Conservation (phyloP, 2,329 filamentous ascomycete genomes). For the Alternaria triticimaculans region DNA sequence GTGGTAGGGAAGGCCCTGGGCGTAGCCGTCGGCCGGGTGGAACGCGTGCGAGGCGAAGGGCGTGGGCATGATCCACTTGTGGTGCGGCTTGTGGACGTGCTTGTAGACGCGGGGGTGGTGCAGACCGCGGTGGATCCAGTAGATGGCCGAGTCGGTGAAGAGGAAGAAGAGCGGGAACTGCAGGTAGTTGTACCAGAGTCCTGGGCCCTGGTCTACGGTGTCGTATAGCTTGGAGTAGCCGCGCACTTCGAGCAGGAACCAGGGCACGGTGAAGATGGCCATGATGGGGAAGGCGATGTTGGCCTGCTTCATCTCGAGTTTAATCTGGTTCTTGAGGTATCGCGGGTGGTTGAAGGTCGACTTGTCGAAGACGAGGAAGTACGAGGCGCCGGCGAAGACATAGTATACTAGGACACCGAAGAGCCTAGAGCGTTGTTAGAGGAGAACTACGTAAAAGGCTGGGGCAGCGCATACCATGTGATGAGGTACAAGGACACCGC, state of each 20-base stretch:
- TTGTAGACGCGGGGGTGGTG: constrained; percentile 86
- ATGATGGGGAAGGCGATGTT: constrained; percentile 79
- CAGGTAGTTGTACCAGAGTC: constrained; percentile 75
- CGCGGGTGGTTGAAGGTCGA: constrained; percentile 87
- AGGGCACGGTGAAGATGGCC: constrained; percentile 78
- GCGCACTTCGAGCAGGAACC: constrained; percentile 82
- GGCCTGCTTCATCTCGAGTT: constrained; percentile 83
- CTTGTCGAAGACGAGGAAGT: constrained; percentile 90
- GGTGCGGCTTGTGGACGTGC: constrained; percentile 91
- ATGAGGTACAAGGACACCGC: constrained; percentile 78
- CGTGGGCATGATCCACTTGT: constrained; percentile 99
- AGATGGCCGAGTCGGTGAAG: constrained; percentile 90
- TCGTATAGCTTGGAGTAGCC: constrained; percentile 91
- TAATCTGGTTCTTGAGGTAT: constrained; percentile 92
- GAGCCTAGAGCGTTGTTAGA: constrained; percentile 65
- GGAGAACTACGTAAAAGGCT: neutral
- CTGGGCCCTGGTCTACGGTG: constrained; percentile 74
- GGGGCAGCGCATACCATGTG: constrained; percentile 69
- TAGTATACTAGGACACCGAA: constrained; percentile 89
- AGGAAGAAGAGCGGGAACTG: constrained; percentile 88
- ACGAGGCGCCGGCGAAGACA: constrained; percentile 80
- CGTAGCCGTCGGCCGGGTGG: constrained; percentile 90
- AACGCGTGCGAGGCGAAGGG: constrained; percentile 93
- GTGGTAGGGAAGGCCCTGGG: constrained; percentile 90
- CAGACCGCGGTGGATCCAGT: constrained; percentile 87